Evolutionary conservation across 371 early-diverging fungal species (phyloP).

Genomic region (Batkoa obscura): DNA sequence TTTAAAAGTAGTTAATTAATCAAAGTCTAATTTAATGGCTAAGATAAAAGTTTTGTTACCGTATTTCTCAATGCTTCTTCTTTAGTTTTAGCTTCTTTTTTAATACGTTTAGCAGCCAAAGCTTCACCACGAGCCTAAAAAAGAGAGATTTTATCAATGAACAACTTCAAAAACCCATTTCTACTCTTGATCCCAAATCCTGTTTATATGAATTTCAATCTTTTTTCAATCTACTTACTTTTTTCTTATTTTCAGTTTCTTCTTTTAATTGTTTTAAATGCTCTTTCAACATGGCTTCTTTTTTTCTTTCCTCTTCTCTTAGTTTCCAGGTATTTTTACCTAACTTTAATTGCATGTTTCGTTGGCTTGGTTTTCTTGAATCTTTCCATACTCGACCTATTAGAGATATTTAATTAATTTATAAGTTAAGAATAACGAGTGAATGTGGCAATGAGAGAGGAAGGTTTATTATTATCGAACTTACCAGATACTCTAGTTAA

Average conservation of each 20-base stretch:
- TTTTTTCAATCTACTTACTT: constrained; percentile 13
- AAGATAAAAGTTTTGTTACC: not conserved
- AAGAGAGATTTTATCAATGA: not conserved
- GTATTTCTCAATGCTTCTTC: not conserved
- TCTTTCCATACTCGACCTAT: not conserved
- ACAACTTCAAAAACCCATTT: no score
- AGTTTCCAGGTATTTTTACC: constrained; percentile 21
- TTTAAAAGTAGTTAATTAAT: not conserved
- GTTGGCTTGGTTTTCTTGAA: not conserved
- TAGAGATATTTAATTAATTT: not conserved
- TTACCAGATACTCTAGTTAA: not conserved
- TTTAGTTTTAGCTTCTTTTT: not conserved
- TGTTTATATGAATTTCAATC: not conserved
- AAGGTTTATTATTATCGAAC: not conserved
- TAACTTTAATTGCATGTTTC: not conserved
- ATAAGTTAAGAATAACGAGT: not conserved
- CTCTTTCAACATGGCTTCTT: constrained; percentile 17
- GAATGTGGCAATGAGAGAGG: no score
- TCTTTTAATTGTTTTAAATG: constrained; percentile 30
- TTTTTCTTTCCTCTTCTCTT: constrained; percentile 21
- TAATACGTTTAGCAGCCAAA: not conserved
- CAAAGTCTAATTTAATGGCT: not conserved
- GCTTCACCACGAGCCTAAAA: not conserved
- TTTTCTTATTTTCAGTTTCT: constrained; percentile 29
- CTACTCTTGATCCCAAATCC: no score